phyloP scores from a whole-genome alignment of 352 stramenopile genomes.

The Phytophthora citricola region DNA sequence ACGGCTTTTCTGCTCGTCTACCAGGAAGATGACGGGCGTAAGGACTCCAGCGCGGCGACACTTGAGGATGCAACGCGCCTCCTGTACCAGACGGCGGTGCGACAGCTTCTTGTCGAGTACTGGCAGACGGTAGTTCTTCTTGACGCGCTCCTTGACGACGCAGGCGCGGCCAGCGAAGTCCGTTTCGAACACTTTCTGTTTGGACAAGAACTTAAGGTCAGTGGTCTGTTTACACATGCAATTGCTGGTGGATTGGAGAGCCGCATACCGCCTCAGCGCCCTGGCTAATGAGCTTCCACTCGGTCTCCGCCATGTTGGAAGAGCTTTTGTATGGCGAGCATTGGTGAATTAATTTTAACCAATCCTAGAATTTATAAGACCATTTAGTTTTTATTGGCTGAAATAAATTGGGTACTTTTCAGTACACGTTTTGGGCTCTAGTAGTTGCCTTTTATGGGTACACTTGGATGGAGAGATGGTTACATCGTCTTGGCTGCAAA shows the following conservation, averaged over 20 bases:
- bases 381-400: background rate
- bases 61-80: slow-evolving; percentile 85
- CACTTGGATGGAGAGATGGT: background rate
- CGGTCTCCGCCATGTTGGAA: slow-evolving; percentile 40
- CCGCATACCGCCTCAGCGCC: slow-evolving; percentile 75
- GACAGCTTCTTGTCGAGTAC: slow-evolving; percentile 84
- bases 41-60: slow-evolving; percentile 75
- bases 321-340: slow-evolving; percentile 14
- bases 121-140: slow-evolving; percentile 81
- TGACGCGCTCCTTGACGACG: slow-evolving; percentile 86
- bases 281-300: slow-evolving; percentile 79
- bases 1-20: slow-evolving; percentile 77
- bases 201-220: background rate
- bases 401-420: background rate
- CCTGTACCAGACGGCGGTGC: slow-evolving; percentile 80
- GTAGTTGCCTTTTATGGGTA: slow-evolving; percentile 1
- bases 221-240: background rate
- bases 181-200: slow-evolving; percentile 82
- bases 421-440: background rate
- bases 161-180: slow-evolving; percentile 68
- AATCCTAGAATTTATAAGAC: background rate
- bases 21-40: slow-evolving; percentile 79
- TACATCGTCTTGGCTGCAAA: background rate
- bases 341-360: background rate
- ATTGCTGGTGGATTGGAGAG: background rate